Evolutionary conservation across 495 filamentous ascomycete genomes (phyloP).

Genomic region (Penicillium canariense): DNA sequence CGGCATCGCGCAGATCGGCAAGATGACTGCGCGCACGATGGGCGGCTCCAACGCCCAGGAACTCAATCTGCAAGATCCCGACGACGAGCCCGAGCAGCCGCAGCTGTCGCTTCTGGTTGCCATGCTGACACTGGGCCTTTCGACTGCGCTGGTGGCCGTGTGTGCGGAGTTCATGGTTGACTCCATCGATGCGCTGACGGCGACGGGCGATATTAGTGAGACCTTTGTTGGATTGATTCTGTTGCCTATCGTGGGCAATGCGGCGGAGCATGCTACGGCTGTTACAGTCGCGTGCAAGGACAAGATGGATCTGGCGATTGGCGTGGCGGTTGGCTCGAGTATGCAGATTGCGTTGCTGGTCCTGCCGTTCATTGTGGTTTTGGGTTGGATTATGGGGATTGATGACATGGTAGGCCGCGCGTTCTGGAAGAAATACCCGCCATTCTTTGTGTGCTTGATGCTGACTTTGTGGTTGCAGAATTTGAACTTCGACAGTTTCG

Average conservation of each 20-base stretch:
- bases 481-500: conserved; percentile 77
- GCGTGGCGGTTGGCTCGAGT: conserved; percentile 77
- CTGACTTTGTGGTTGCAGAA: conserved; percentile 45
- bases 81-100: conserved; percentile 68
- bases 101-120: conserved; percentile 69
- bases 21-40: conserved; percentile 40
- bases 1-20: conserved; percentile 60
- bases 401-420: conserved; percentile 38
- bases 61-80: conserved; percentile 42
- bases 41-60: conserved; percentile 45
- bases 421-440: background rate
- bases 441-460: no score
- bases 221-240: conserved; percentile 85
- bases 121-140: conserved; percentile 62
- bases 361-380: conserved; percentile 72
- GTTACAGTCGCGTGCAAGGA: conserved; percentile 85
- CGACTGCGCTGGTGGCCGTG: conserved; percentile 78
- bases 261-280: conserved; percentile 83
- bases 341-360: conserved; percentile 86
- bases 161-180: conserved; percentile 91
- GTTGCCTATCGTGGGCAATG: conserved; percentile 86
- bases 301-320: conserved; percentile 87
- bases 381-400: conserved; percentile 73
- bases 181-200: conserved; percentile 69
- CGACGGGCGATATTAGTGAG: conserved; percentile 52